A percentile compares a stretch with the other conserved stretches of the same genome.
Conservation (phyloP, 2,329 filamentous ascomycete genomes). For the Aspergillus tamarii region DNA sequence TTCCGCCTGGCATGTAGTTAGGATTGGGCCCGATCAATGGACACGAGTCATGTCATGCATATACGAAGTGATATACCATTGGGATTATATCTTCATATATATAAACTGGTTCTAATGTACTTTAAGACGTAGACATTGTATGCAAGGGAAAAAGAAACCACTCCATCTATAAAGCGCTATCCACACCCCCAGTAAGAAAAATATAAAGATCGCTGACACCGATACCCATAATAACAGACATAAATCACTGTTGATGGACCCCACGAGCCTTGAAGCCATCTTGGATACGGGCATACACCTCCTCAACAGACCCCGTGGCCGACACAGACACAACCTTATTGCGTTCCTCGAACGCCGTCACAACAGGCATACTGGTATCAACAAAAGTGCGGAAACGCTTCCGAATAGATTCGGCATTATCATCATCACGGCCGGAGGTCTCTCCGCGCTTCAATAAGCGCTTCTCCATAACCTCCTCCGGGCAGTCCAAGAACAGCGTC, state of each 20-base stretch:
- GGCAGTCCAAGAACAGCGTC: conserved; percentile 92
- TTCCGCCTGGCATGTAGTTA: conserved; percentile 16
- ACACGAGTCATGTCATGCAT: conserved; percentile 25
- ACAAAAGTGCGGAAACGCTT: conserved; percentile 95
- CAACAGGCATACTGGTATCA: conserved; percentile 97
- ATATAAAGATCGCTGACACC: conserved; percentile 9
- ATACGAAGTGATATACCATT: conserved; percentile 2
- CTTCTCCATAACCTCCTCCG: conserved; percentile 83
- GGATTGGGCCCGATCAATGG: conserved; percentile 21
- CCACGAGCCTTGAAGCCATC: conserved; percentile 51
- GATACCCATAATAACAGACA: neutral
- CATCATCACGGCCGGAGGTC: conserved; percentile 87
- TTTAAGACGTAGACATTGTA: conserved; percentile 1
- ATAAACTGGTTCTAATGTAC: neutral
- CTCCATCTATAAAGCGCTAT: conserved; percentile 16
- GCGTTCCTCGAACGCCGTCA: conserved; percentile 78
- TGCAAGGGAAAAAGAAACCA: conserved; percentile 12
- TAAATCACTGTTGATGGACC: conserved; percentile 28
- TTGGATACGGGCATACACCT: conserved; percentile 62
- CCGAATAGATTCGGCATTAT: conserved; percentile 93
- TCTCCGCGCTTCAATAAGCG: conserved; percentile 85
- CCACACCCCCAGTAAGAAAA: conserved; percentile 8
- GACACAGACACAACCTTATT: conserved; percentile 79
- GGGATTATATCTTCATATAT: conserved; percentile 3
- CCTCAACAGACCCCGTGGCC: conserved; percentile 69